Base-by-base conservation (phyloP, 768 basidiomycete species). In the Neoboletus subvelutipes region DNA sequence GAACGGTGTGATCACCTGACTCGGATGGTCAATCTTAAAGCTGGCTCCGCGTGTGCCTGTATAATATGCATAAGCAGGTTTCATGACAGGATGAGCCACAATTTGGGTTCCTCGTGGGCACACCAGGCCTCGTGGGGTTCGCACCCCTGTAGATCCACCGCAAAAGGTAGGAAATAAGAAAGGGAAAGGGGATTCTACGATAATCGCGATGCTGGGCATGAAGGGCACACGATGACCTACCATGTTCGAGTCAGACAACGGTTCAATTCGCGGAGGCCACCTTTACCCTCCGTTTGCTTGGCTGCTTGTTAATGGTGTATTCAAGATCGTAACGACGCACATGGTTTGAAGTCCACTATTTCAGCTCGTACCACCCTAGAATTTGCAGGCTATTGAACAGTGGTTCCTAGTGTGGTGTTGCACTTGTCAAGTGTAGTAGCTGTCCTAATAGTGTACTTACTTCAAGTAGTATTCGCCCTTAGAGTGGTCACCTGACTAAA, bases 401-500 rank as follows among this genome's bases (percentile, higher is more conserved):
- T 41, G 50, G 29, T 31, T 31, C 1, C 10, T 31, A 10, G 29
- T 29, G 29, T 9, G 7, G 13, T 12, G n/a, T 12, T 4, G 29
- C 13, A 15, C n/a, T 47, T 22, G 20, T 12, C 31, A 31, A 20
- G 45, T 20, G 45, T 20, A 10, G 45, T 37, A 31, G 31, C 11
- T 0, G 31, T 31, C 31, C 31, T 7, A 31, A 31, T 31, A 11
- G 29, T 29, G 29, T 29, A 29, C 29, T 29, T 29, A 29, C 29
- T 29, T 5, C 29, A 29, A 29, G 29, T 29, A 29, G 29, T 29
- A 29, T 29, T 31, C 31, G 31, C 11, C 31, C 10, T 34, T 13
- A 34, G 1, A 15, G 10, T 46, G 37, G 56, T 66, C 65, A 66
- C 65, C 53, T 66, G 65, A 66, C 57, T 17, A 13, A 12, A 31